Percentiles rank a stretch among this genome's conserved stretches.
These are phyloP conservation scores for Kregervanrija delftensis DNA, from an alignment of 805 yeast species.

Conservation along the genomic window DNA sequence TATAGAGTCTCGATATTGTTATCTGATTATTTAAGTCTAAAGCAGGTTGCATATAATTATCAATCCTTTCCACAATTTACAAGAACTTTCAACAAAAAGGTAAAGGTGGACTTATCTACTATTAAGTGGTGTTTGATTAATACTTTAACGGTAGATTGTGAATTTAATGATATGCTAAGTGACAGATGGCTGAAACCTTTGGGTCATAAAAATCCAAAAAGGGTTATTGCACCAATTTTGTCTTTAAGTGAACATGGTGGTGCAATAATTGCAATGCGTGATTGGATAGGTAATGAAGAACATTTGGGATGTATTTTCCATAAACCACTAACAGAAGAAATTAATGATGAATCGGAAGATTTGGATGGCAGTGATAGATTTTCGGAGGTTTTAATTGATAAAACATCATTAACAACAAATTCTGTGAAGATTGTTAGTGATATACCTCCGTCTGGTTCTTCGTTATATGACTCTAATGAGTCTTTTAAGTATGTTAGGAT, in stretches of 20 bases:
- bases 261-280: slow-evolving; percentile 84
- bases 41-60: slow-evolving; percentile 87
- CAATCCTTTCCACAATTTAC: slow-evolving; percentile 84
- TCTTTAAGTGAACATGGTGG: slow-evolving; percentile 95
- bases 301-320: slow-evolving; percentile 46
- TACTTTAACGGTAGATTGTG: slow-evolving; percentile 86
- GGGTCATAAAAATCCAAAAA: slow-evolving; percentile 72
- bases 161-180: slow-evolving; percentile 80
- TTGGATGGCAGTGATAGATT: slow-evolving; percentile 31
- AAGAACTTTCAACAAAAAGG: slow-evolving; percentile 68
- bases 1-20: slow-evolving; percentile 66
- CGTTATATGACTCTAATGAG: slow-evolving; percentile 28
- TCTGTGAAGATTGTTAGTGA: slow-evolving; percentile 60
- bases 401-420: slow-evolving; percentile 65
- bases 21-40: slow-evolving; percentile 82
- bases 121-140: slow-evolving; percentile 88
- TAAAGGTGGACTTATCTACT: slow-evolving; percentile 68
- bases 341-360: slow-evolving; percentile 24
- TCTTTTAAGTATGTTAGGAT: slow-evolving; percentile 54
- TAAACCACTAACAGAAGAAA: slow-evolving; percentile 32
- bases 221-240: slow-evolving; percentile 80
- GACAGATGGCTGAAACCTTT: slow-evolving; percentile 87
- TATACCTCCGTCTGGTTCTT: slow-evolving; percentile 48
- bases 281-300: slow-evolving; percentile 75
- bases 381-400: slow-evolving; percentile 66